Percentiles rank a stretch among this genome's conserved stretches.
These are phyloP conservation scores for Wickerhamiella sergipiensis DNA, from an alignment of 805 yeast genomes.

Conservation along the genomic window DNA sequence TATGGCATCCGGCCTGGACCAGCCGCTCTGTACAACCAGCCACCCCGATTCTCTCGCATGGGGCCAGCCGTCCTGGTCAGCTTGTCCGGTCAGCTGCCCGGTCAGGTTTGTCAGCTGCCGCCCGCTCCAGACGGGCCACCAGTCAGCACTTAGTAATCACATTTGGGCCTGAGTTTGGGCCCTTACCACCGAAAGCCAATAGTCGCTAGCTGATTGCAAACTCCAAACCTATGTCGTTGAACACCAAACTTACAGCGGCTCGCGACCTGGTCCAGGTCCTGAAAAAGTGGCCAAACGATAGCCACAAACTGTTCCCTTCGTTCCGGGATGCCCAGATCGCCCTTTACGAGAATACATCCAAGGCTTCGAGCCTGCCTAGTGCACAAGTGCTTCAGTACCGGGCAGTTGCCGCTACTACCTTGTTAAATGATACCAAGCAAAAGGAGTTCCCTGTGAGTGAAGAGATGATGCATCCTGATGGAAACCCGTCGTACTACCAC, in stretches of 20 bases:
- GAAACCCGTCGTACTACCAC: constrained; percentile 67
- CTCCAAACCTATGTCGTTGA: constrained; percentile 12
- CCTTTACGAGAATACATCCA: constrained; percentile 23
- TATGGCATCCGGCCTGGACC: too few relatives aligned
- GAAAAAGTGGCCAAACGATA: constrained; percentile 27
- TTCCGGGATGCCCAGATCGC: constrained; percentile 34
- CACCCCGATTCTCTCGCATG: too few relatives aligned
- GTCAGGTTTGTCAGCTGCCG: too few relatives aligned
- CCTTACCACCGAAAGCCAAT: too few relatives aligned
- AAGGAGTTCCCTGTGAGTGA: constrained; percentile 26
- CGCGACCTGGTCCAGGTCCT: constrained; percentile 15
- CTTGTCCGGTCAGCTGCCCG: too few relatives aligned
- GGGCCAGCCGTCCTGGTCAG: too few relatives aligned
- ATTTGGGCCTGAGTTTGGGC: too few relatives aligned
- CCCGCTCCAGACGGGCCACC: too few relatives aligned
- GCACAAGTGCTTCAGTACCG: constrained; percentile 17
- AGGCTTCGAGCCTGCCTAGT: constrained; percentile 15
- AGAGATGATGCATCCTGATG: constrained; percentile 63
- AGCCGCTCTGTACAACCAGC: too few relatives aligned
- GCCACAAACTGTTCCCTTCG: constrained; percentile 34
- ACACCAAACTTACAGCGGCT: constrained; percentile 13
- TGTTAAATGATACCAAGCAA: constrained; percentile 12
- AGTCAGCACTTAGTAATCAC: too few relatives aligned
- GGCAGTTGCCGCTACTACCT: constrained; percentile 13
- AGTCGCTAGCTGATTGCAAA: neutral